phyloP scores from a whole-genome alignment of 1,284 basidiomycete genomes.

The Ceratobasidium sp. region DNA sequence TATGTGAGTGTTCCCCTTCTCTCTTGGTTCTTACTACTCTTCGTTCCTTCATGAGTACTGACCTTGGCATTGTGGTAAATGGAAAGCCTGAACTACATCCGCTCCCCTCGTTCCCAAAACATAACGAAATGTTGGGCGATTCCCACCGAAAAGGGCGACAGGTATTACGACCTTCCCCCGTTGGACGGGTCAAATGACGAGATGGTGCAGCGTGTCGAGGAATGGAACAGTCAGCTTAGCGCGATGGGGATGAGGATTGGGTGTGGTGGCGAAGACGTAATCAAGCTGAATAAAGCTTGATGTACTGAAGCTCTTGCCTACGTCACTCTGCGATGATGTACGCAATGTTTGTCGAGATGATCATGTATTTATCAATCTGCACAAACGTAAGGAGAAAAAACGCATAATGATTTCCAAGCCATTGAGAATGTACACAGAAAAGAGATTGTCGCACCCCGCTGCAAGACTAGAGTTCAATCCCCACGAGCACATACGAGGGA shows the following conservation, averaged over 20 bases:
- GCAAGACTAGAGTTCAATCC: constrained; percentile 70
- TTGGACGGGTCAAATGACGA: background rate
- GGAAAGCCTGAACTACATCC: background rate
- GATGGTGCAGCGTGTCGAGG: background rate
- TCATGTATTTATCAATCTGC: too few species aligned
- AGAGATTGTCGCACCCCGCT: background rate
- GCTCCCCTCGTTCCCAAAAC: background rate
- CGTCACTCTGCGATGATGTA: too few species aligned
- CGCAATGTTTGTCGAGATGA: too few species aligned
- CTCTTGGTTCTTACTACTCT: too few species aligned
- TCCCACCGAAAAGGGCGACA: constrained; percentile 10
- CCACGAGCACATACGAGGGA: constrained; percentile 76
- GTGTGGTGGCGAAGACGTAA: background rate
- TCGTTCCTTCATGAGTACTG: background rate
- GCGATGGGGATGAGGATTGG: background rate
- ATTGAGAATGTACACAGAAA: too few species aligned
- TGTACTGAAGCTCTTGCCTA: too few species aligned
- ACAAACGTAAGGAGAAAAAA: too few species aligned
- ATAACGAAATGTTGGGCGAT: constrained; percentile 5
- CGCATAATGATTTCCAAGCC: too few species aligned
- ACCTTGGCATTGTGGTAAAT: background rate
- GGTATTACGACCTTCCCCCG: background rate
- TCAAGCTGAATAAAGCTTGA: constrained; percentile 9
- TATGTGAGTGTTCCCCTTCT: constrained; percentile 2
- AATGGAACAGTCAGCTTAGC: constrained; percentile 4